phyloP scores from a whole-genome alignment of 2,329 filamentous ascomycete species.

The Tolypocladium cylindrosporum region DNA sequence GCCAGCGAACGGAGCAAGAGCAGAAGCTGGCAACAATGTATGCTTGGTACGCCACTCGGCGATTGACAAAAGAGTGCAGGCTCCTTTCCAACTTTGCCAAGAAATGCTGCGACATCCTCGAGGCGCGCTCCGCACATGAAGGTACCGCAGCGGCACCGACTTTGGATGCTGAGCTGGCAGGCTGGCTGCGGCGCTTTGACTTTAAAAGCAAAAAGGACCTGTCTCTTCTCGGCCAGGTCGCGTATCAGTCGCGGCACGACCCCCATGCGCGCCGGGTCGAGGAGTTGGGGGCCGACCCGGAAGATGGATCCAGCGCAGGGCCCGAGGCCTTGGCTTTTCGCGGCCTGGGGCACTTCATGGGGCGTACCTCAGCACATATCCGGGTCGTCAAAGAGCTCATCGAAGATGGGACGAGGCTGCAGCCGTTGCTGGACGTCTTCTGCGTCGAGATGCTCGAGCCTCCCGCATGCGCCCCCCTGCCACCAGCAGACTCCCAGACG shows the following conservation, averaged over 20 bases:
- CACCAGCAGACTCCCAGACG: slow-evolving; percentile 15
- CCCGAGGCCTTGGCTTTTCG: background rate
- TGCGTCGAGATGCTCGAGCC: slow-evolving; percentile 13
- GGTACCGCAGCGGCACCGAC: background rate
- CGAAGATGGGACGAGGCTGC: slow-evolving; percentile 17
- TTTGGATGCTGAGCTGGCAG: background rate
- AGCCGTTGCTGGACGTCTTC: slow-evolving; percentile 20
- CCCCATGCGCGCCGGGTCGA: slow-evolving; percentile 8
- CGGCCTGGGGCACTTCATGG: slow-evolving; percentile 28
- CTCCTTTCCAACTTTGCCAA: slow-evolving; percentile 2
- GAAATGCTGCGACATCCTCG: background rate
- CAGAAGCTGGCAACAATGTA: slow-evolving; percentile 1
- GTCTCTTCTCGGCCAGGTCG: background rate
- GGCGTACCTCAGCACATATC: slow-evolving; percentile 31
- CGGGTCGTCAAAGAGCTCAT: slow-evolving; percentile 28
- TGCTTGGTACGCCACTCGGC: slow-evolving; percentile 9
- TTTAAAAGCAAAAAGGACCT: background rate
- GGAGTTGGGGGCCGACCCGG: slow-evolving; percentile 5
- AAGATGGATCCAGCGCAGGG: background rate
- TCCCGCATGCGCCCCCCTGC: slow-evolving; percentile 7
- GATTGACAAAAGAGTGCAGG: slow-evolving; percentile 13
- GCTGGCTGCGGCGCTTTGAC: background rate
- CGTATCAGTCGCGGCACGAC: slow-evolving; percentile 9
- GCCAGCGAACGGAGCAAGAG: background rate
- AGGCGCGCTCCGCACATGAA: background rate